These are phyloP conservation scores for Cytospora leucostoma DNA, from an alignment of 2,329 filamentous ascomycete species.

Conservation along the genomic window DNA sequence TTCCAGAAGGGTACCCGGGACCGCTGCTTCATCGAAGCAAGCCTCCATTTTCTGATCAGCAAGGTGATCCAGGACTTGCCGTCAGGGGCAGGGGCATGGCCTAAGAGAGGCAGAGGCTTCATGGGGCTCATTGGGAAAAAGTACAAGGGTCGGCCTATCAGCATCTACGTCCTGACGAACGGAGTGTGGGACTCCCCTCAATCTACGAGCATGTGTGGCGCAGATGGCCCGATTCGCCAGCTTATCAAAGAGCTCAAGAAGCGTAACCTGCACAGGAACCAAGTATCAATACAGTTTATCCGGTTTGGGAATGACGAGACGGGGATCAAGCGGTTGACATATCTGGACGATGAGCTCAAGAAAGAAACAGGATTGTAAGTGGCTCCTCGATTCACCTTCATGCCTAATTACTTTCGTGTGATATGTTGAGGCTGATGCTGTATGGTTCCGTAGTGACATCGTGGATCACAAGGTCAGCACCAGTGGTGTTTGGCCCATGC, in stretches of 20 bases:
- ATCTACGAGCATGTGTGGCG: neutral
- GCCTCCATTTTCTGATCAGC: neutral
- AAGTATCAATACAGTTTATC: constrained; percentile 9
- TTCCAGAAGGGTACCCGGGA: neutral
- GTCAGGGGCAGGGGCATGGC: neutral
- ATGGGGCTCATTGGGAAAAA: neutral
- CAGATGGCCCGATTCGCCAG: neutral
- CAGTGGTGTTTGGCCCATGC: constrained; percentile 9
- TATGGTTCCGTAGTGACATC: constrained; percentile 28
- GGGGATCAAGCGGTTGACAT: neutral
- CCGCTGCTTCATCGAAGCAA: neutral
- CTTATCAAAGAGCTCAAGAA: neutral
- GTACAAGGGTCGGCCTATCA: neutral
- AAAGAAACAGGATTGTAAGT: neutral
- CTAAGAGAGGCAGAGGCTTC: neutral
- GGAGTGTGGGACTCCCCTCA: neutral
- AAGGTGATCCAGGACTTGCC: neutral
- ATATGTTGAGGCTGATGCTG: neutral
- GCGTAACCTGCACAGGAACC: constrained; percentile 7
- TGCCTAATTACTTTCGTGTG: too few relatives aligned
- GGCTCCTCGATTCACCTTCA: too few relatives aligned
- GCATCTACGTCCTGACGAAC: constrained; percentile 13
- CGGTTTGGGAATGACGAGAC: constrained; percentile 1
- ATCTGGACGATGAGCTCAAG: neutral
- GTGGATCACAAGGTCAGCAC: constrained; percentile 27